Base-by-base conservation (phyloP, 2,329 filamentous ascomycete genomes). In the Botryotinia narcissicola region DNA sequence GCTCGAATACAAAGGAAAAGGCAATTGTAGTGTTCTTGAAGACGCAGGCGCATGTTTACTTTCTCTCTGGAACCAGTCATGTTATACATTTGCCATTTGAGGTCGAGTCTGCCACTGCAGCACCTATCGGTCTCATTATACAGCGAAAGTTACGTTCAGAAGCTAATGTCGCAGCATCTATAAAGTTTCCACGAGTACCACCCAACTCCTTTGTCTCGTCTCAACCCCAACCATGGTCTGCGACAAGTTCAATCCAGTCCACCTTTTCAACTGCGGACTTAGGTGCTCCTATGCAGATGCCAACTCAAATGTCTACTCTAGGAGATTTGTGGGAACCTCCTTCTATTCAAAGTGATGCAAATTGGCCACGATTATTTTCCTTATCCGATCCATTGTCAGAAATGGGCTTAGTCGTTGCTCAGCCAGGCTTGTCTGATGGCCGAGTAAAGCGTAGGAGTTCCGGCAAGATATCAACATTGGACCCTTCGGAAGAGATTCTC, bases 1-100 rank as follows among this genome's bases (percentile, higher is more conserved):
- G 66, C 18, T 46, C 67, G 25, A 75, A 68, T 20, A 71, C 74
- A 18, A 79, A 75, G 70, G 87, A 88, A 60, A 87, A 91, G 79
- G 94, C 95, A 7, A 84, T 99, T 75, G 93, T 98, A 12, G 92
- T 99, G 68, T 92, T 98, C 77, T 88, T 99, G 77, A 95, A 93
- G 83, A 95, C 93, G 0, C 95, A 98, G 80, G 94, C 93, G 35
- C 95, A 98, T 81, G 90, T 99, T 76, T 97, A 95, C 85, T 98
- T 97, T 81, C 87, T 98, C 54, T 89, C 92, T 2, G 95, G 95
- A 32, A 91, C 93, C 48, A 96, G 89, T 80, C 93, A 99, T 86
- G 89, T 97, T 74, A 87, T 98, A 66, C 94, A 97, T 81, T 89
- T 99, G 80, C 95, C 95, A 2, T 99, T 99, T 80, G 95, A 98